Evolutionary conservation across 257 asterid genomes (phyloP).

Genomic region (Linderniella brevidens): DNA sequence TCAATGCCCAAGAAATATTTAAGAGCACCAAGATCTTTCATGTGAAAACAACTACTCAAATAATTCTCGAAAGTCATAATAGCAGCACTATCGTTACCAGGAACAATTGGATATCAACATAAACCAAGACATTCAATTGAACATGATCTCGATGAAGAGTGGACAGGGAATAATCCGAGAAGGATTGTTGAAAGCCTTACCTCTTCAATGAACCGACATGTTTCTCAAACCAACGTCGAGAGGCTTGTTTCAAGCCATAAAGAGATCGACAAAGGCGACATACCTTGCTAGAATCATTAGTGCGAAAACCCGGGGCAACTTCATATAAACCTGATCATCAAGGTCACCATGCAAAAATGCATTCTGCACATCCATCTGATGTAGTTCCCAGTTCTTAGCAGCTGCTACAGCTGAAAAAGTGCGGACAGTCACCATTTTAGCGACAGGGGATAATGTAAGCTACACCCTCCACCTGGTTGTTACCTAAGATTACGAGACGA

Average conservation of each 20-base stretch:
- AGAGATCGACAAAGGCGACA: too few relatives aligned
- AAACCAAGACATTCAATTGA: conserved; percentile 1
- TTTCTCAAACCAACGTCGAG: too few relatives aligned
- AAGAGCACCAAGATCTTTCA: conserved; percentile 7
- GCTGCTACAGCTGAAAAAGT: too few relatives aligned
- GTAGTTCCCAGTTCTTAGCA: conserved; percentile 1
- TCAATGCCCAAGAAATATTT: conserved; percentile 9
- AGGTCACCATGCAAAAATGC: not conserved
- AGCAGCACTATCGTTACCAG: not conserved
- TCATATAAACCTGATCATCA: conserved; percentile 8
- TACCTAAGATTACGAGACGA: too few relatives aligned
- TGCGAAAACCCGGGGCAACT: conserved; percentile 1
- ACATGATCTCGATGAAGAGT: not conserved
- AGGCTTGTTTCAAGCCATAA: too few relatives aligned
- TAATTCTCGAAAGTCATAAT: not conserved
- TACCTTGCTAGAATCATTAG: too few relatives aligned
- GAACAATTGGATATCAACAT: conserved; percentile 10
- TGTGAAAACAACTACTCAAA: conserved; percentile 4
- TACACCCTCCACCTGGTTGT: too few relatives aligned
- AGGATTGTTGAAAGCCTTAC: too few relatives aligned
- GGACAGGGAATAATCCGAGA: conserved; percentile 5
- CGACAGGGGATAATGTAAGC: too few relatives aligned
- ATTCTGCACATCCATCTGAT: conserved; percentile 9
- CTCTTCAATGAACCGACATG: too few relatives aligned
- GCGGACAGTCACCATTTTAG: too few relatives aligned